Base-by-base conservation (phyloP, 441 rosid genomes). In the Lepidium campestre region DNA sequence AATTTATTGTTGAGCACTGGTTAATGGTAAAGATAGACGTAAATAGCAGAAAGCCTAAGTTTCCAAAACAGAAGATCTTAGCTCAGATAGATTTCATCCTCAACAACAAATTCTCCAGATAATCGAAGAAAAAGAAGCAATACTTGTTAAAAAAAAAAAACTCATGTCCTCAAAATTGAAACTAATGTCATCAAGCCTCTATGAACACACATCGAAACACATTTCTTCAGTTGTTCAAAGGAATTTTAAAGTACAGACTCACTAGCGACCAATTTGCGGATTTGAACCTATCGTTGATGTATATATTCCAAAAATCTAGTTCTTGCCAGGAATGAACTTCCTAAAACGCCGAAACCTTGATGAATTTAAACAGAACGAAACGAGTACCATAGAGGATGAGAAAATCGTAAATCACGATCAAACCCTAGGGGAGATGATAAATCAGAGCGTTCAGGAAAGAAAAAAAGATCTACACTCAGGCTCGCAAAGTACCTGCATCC, bases 401-500 rank as follows among this genome's bases (percentile, higher is more conserved):
- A 3, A 54, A 59, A 46, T 42, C 62, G 19, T 58, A 52, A 36
- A 53, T 42, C 49, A 4, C 12, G 63, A 50, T 70, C 67, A 35
- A 65, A 59, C 41, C 41, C 56, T 67, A 36, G 3, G 31, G 35
- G 57, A 36, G 29, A 34, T 49, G 10, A 7, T 29, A 32, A 46
- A 5, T 5, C 13, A 55, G 44, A 9, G 17, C 13, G 54, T n/a
- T 55, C 44, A 37, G 10, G 42, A 9, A 10, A 57, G 46, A 15
- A 47, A 41, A 32, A n/a, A 32, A 32, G 25, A 29, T 29, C 34
- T 12, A 13, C 7, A 6, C 9, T 3, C 4, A 10, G 10, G 31
- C 56, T 18, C 32, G 27, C 3, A 6, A 36, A 42, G 17, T 55
- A 92, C 98, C 98, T 93, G 97, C 98, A 93, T 93, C 98, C 98